phyloP scores from a whole-genome alignment of 768 basidiomycete species.

The Coprinellus micaceus region DNA sequence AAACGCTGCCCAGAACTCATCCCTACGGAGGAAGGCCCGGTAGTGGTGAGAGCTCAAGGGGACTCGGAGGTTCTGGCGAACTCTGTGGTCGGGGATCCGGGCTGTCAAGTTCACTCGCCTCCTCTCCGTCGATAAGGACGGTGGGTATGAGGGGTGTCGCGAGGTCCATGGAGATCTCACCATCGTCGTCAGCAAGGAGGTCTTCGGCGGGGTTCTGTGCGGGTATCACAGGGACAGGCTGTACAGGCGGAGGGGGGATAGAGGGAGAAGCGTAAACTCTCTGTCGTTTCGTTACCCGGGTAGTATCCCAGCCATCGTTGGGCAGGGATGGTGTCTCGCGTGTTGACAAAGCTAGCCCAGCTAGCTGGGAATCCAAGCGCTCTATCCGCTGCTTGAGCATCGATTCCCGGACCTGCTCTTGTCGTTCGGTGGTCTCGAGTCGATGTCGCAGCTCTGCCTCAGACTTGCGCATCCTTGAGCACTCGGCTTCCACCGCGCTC shows the following conservation, averaged over 20 bases:
- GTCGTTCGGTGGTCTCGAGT: neutral
- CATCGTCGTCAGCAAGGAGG: conserved; percentile 27
- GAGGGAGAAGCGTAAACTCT: neutral
- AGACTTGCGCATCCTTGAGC: conserved; percentile 11
- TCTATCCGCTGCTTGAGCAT: neutral
- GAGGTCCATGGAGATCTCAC: conserved; percentile 49
- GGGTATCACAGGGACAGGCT: neutral
- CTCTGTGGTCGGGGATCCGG: too few species aligned
- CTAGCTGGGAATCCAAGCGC: neutral
- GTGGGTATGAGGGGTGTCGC: conserved; percentile 46
- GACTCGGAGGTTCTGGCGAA: too few species aligned
- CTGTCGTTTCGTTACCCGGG: neutral
- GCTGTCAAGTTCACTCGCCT: too few species aligned
- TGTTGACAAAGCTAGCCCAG: neutral
- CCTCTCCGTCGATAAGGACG: conserved; percentile 1
- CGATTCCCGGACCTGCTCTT: neutral
- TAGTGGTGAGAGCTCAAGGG: too few species aligned
- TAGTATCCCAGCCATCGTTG: neutral
- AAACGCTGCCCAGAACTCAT: too few species aligned
- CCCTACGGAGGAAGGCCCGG: too few species aligned
- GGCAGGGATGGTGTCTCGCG: too few species aligned
- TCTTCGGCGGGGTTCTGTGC: conserved; percentile 2
- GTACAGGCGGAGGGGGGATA: neutral
- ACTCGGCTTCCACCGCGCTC: conserved; percentile 29
- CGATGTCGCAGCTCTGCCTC: conserved; percentile 3